These are phyloP conservation scores for Nadsonia commutata DNA, from an alignment of 1,139 yeast species.

Conservation along the genomic window DNA sequence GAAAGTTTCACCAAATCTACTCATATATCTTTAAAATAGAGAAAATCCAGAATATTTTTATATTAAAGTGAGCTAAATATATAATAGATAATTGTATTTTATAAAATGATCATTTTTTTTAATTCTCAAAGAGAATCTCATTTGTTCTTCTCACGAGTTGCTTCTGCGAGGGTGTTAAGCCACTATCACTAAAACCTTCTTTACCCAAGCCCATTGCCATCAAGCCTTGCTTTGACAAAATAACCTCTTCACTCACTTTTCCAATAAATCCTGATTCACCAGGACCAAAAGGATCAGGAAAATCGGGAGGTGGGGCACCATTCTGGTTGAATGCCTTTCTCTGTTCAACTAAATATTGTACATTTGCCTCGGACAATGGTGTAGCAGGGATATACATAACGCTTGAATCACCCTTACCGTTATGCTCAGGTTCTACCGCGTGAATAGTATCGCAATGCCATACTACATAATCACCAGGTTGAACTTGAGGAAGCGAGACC, in stretches of 20 bases:
- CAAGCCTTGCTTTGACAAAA: neutral
- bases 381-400: conserved; percentile 27
- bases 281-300: conserved; percentile 7
- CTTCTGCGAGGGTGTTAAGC: neutral
- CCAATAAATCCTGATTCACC: neutral
- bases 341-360: conserved; percentile 18
- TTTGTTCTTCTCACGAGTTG: neutral
- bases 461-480: conserved; percentile 29
- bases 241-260: neutral
- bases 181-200: neutral
- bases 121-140: neutral
- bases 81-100: neutral
- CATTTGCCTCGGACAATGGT: conserved; percentile 19
- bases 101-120: no score
- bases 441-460: conserved; percentile 39
- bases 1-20: neutral
- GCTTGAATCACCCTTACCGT: conserved; percentile 27
- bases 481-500: conserved; percentile 15
- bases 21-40: neutral
- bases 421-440: conserved; percentile 32
- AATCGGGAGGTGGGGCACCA: conserved; percentile 24
- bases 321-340: conserved; percentile 18
- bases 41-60: no score
- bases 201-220: neutral
- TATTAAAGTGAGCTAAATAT: neutral